Evolutionary conservation across 768 basidiomycete genomes (phyloP), one percentile per base, ranked within the genome.

Genomic region (Gymnopilus junonius): DNA sequence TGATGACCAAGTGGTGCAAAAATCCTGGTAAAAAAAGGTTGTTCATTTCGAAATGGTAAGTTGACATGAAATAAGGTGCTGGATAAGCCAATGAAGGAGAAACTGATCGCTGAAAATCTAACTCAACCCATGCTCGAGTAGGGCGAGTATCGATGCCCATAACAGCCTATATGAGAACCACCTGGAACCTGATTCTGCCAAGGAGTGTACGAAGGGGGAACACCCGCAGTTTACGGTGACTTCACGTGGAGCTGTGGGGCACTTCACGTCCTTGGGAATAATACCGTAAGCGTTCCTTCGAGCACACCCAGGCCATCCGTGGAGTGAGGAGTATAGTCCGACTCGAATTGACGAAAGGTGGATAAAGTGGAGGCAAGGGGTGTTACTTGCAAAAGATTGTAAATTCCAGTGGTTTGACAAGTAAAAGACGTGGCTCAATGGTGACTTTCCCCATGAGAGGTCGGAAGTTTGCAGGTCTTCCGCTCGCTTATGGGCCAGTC

Each of bases 321-420:
- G 48, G 48, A 51, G 48, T 29, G 29, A 31, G 48, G 48, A 51
- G 48, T 29, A 14, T 50, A 51, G 48, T 32, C 48, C 31, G 8
- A 32, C 29, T n/a, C n/a, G n/a, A n/a, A n/a, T n/a, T 51, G 48
- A 51, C 48, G 48, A 51, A 51, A 51, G 14, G 48, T 51, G 48
- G 48, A 32, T 51, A 51, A 39, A 42, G 40, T 42, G 40, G 45
- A 25, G 25, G 23, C 21, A 20, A 3, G 4, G 8, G 23, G 23
- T 21, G 8, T 1, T 4, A 8, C 5, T 25, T 3, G 45, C 45
- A 15, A 11, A 17, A 46, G 42, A n/a, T 43, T 10, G 25, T 10
- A 32, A 51, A 31, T 29, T 51, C 34, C 7, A 17, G n/a, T n/a
- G 27, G 48, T 32, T n/a, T 12, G 48, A 29, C 2, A 51, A 14